A percentile compares a stretch with the other conserved stretches of the same genome.
phyloP scores from a whole-genome alignment of 2,329 filamentous ascomycete genomes.

The Penicillium olsonii region DNA sequence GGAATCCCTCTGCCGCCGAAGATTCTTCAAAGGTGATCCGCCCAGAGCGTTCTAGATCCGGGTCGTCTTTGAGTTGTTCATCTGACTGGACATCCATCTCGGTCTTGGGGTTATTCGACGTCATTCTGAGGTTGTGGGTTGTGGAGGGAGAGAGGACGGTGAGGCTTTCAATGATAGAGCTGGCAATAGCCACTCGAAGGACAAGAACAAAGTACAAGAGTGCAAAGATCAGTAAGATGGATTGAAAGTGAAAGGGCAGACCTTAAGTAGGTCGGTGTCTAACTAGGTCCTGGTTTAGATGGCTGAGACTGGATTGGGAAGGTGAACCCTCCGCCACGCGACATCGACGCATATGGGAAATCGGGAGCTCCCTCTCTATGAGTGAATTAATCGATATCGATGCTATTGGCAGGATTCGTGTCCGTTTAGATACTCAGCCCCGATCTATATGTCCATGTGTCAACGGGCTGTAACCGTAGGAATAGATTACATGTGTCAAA shows the following conservation, averaged over 20 bases:
- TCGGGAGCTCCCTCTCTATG: background rate
- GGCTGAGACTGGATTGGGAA: slow-evolving; percentile 3
- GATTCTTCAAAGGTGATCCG: slow-evolving; percentile 26
- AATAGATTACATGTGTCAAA: slow-evolving; percentile 6
- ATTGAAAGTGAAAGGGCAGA: background rate
- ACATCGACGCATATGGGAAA: slow-evolving; percentile 1
- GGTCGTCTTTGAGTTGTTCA: slow-evolving; percentile 10
- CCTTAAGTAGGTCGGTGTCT: background rate
- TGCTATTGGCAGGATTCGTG: background rate
- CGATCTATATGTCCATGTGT: no score
- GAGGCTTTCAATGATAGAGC: no score
- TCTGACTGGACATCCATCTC: slow-evolving; percentile 19
- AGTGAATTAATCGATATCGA: slow-evolving; percentile 1
- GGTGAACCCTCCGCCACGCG: slow-evolving; percentile 6
- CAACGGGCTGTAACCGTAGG: no score
- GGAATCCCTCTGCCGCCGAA: slow-evolving; percentile 9
- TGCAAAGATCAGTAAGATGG: background rate
- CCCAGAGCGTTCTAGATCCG: slow-evolving; percentile 14
- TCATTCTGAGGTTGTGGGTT: slow-evolving; percentile 11
- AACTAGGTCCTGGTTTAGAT: background rate
- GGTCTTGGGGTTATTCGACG: slow-evolving; percentile 6
- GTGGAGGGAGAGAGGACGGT: no score
- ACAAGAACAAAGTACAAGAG: background rate
- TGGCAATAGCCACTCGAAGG: no score
- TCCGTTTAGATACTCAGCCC: background rate